Percentiles rank a stretch among this genome's conserved stretches.
phyloP scores from a whole-genome alignment of 2,329 filamentous ascomycete species.

The Diaporthe amygdali region DNA sequence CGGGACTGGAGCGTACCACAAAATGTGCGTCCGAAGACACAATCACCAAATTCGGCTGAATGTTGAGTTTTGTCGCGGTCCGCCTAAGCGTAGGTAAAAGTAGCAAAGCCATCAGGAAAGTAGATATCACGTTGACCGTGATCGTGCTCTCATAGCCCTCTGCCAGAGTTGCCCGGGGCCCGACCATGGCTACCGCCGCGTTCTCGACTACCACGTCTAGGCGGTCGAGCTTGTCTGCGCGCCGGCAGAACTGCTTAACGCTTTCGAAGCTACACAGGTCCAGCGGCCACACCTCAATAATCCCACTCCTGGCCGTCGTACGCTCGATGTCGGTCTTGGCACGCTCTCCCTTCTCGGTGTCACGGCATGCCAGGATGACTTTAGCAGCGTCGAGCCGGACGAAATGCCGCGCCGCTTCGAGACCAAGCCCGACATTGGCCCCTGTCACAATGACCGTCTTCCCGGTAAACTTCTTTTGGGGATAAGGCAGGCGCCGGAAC shows the following conservation, averaged over 20 bases:
- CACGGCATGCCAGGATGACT: slow-evolving; percentile 45
- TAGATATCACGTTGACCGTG: slow-evolving; percentile 53
- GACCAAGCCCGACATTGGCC: slow-evolving; percentile 45
- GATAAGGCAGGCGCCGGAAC: slow-evolving; percentile 16
- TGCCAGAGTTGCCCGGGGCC: slow-evolving; percentile 23
- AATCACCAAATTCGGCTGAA: slow-evolving; percentile 42
- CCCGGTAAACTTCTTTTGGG: slow-evolving; percentile 22
- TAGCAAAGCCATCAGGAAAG: slow-evolving; percentile 48
- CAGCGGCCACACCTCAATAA: slow-evolving; percentile 54
- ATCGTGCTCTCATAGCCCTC: slow-evolving; percentile 49
- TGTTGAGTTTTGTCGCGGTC: slow-evolving; percentile 39
- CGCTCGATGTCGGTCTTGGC: slow-evolving; percentile 44
- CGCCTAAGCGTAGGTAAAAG: slow-evolving; percentile 47
- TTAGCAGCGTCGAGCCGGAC: slow-evolving; percentile 40
- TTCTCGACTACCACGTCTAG: slow-evolving; percentile 50
- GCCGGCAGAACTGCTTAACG: slow-evolving; percentile 46
- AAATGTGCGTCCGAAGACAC: slow-evolving; percentile 45
- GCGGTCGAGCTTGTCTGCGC: slow-evolving; percentile 39
- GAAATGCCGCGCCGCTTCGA: slow-evolving; percentile 44
- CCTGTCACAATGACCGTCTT: slow-evolving; percentile 45
- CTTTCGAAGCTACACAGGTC: slow-evolving; percentile 54
- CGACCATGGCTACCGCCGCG: slow-evolving; percentile 38
- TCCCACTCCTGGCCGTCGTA: slow-evolving; percentile 30
- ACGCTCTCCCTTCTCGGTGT: slow-evolving; percentile 39
- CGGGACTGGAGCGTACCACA: slow-evolving; percentile 28